These are phyloP conservation scores for Centaurea solstitialis DNA, from an alignment of 129 eudicot species.

Conservation along the genomic window DNA sequence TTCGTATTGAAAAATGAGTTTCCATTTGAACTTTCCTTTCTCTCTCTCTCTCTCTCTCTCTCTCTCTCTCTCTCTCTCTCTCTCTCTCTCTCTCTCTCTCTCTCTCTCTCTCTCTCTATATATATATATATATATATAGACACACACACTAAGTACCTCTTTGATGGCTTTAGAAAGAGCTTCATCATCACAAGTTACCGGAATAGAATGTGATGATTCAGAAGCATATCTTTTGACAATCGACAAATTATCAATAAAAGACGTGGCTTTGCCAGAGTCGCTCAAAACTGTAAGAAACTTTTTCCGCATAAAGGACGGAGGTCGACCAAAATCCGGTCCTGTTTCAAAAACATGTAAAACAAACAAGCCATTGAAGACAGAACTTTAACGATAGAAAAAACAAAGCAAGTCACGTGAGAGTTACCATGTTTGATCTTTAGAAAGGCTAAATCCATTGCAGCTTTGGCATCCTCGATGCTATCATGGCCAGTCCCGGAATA, in stretches of 20 bases:
- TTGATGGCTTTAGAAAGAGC: conserved; percentile 76
- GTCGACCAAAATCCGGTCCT: conserved; percentile 95
- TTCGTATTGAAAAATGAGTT: too few relatives aligned
- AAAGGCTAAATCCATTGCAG: conserved; percentile 85
- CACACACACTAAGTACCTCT: conserved; percentile 51
- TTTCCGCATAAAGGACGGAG: conserved; percentile 67
- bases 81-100: too few relatives aligned
- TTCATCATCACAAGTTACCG: conserved; percentile 83
- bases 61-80: too few relatives aligned
- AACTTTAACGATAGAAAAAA: background rate
- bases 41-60: too few relatives aligned
- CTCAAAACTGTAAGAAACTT: conserved; percentile 71
- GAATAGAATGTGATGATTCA: conserved; percentile 83
- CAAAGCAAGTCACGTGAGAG: conserved; percentile 8
- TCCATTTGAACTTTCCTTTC: too few relatives aligned
- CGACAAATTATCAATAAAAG: conserved; percentile 71
- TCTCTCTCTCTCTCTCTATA: too few relatives aligned
- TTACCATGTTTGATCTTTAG: conserved; percentile 75
- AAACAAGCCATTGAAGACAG: background rate
- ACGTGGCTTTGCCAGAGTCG: conserved; percentile 74
- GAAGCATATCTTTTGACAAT: conserved; percentile 93
- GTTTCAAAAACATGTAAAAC: background rate
- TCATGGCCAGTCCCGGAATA: conserved; percentile 89
- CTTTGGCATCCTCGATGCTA: conserved; percentile 93
- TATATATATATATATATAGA: too few relatives aligned